phyloP scores from a whole-genome alignment of 805 yeast species.

The Kluyveromyces dobzhanskii region DNA sequence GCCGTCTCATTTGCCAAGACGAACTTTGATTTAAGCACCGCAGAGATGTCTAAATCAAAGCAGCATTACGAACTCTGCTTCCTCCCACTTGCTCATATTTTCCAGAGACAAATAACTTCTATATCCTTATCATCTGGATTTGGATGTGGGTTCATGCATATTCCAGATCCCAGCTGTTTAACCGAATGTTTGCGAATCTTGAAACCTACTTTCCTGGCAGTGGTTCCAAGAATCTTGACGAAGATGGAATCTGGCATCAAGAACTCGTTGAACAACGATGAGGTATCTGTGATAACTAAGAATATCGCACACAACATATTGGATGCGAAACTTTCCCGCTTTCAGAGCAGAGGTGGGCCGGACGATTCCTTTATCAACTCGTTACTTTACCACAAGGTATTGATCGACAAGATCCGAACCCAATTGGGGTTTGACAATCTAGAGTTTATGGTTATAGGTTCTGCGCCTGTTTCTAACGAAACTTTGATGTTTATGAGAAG shows the following conservation, averaged over 20 bases:
- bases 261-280: slow-evolving; percentile 26
- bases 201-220: slow-evolving; percentile 44
- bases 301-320: slow-evolving; percentile 21
- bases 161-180: slow-evolving; percentile 41
- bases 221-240: slow-evolving; percentile 59
- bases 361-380: slow-evolving; percentile 33
- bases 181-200: slow-evolving; percentile 49
- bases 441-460: slow-evolving; percentile 41
- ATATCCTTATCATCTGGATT: slow-evolving; percentile 40
- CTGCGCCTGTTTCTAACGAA: slow-evolving; percentile 62
- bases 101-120: slow-evolving; percentile 40
- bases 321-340: slow-evolving; percentile 17
- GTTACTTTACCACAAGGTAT: slow-evolving; percentile 24
- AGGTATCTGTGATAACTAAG: slow-evolving; percentile 6
- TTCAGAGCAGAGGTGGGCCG: slow-evolving; percentile 28
- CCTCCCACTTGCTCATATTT: slow-evolving; percentile 53
- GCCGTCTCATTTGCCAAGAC: slow-evolving; percentile 38
- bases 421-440: slow-evolving; percentile 42
- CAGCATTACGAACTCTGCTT: slow-evolving; percentile 34
- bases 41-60: slow-evolving; percentile 5
- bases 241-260: slow-evolving; percentile 55
- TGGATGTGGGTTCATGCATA: slow-evolving; percentile 47
- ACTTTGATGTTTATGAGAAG: slow-evolving; percentile 55
- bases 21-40: slow-evolving; percentile 16
- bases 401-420: slow-evolving; percentile 37